A percentile compares a stretch with the other conserved stretches of the same genome.
Conservation (phyloP, 805 yeast species). For the Pichia manshurica region DNA sequence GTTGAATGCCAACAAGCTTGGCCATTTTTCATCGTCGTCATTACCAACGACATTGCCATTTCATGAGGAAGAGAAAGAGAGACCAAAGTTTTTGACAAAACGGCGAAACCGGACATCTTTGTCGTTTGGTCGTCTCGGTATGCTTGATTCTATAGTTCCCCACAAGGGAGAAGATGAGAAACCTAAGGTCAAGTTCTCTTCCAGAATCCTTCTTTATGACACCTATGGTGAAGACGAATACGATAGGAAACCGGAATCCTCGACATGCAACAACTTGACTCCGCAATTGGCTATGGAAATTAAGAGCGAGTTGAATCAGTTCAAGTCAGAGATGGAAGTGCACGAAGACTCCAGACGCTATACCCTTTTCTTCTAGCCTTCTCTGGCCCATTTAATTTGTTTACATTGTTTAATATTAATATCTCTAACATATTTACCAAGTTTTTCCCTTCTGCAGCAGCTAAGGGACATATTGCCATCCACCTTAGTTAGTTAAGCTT, state of each 20-base stretch:
- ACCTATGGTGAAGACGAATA: conserved; percentile 80
- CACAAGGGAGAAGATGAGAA: conserved; percentile 11
- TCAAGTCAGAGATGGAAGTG: conserved; percentile 76
- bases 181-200: conserved; percentile 53
- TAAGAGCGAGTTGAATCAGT: conserved; percentile 73
- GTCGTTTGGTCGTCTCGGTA: conserved; percentile 16
- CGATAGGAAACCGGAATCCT: conserved; percentile 88
- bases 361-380: conserved; percentile 69
- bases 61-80: conserved; percentile 11
- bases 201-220: conserved; percentile 76
- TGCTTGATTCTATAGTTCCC: conserved; percentile 11
- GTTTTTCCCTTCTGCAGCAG: too few species aligned
- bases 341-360: conserved; percentile 74
- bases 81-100: conserved; percentile 18
- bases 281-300: conserved; percentile 82
- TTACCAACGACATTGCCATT: conserved; percentile 4
- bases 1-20: conserved; percentile 4
- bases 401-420: background rate
- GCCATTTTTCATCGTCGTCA: conserved; percentile 13
- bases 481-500: too few species aligned
- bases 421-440: too few species aligned
- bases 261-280: conserved; percentile 87
- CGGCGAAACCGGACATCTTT: conserved; percentile 19
- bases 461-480: too few species aligned
- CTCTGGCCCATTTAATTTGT: background rate